Evolutionary conservation across 352 stramenopile genomes (phyloP).

Genomic region (Peronosclerospora sorghi): DNA sequence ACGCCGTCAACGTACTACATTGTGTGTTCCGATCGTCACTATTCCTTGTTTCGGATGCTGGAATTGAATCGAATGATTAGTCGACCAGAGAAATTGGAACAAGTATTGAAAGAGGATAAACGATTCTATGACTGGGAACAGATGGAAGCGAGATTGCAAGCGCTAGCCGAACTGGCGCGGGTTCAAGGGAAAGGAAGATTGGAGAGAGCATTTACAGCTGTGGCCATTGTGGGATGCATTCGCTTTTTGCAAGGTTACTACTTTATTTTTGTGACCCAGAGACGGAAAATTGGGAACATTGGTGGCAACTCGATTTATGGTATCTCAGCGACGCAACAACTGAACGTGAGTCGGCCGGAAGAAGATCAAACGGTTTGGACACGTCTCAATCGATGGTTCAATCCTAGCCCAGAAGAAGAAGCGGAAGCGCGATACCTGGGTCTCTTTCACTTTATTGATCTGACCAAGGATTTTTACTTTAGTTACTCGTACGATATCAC

Average conservation of each 20-base stretch:
- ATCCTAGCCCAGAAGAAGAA: slow-evolving; percentile 71
- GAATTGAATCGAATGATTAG: slow-evolving; percentile 62
- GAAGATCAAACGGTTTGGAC: slow-evolving; percentile 44
- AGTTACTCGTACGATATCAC: slow-evolving; percentile 98
- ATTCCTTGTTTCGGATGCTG: slow-evolving; percentile 68
- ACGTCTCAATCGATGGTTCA: slow-evolving; percentile 77
- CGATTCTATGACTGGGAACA: slow-evolving; percentile 62
- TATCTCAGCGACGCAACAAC: slow-evolving; percentile 90
- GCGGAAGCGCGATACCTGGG: slow-evolving; percentile 88
- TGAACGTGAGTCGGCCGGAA: slow-evolving; percentile 63
- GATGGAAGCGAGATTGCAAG: slow-evolving; percentile 72
- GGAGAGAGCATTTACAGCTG: slow-evolving; percentile 79
- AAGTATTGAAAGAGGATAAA: slow-evolving; percentile 61
- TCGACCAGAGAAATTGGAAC: slow-evolving; percentile 30
- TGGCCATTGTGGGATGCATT: slow-evolving; percentile 96
- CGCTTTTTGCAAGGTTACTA: slow-evolving; percentile 98
- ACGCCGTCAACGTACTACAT: slow-evolving; percentile 59
- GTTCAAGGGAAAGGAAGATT: slow-evolving; percentile 29
- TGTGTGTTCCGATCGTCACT: slow-evolving; percentile 79
- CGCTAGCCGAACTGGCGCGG: slow-evolving; percentile 36
- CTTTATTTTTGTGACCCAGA: slow-evolving; percentile 95
- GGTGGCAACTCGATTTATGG: slow-evolving; percentile 96
- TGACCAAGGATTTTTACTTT: slow-evolving; percentile 99
- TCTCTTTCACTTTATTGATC: slow-evolving; percentile 97
- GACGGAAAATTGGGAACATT: slow-evolving; percentile 93